phyloP scores from a whole-genome alignment of 352 stramenopile species.

The Phytopythium helicoides region DNA sequence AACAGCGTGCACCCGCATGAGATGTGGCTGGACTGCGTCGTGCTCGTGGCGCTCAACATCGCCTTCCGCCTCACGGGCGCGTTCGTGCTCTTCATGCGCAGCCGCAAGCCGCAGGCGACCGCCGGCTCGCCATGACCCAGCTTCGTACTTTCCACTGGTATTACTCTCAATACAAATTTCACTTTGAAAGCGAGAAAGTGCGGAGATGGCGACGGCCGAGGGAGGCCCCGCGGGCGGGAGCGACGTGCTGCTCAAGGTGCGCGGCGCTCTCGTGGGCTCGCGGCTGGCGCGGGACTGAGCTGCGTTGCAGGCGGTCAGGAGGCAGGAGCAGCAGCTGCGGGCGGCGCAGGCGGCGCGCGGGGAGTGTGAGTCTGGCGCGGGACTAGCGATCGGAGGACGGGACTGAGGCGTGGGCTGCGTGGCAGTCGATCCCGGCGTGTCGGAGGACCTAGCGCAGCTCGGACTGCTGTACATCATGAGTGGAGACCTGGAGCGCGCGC shows the following conservation, averaged over 20 bases:
- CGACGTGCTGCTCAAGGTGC: slow-evolving; percentile 31
- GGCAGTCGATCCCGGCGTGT: slow-evolving; percentile 47
- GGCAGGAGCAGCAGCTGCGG: slow-evolving; percentile 43
- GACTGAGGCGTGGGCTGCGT: too few species aligned
- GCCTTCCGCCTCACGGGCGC: slow-evolving; percentile 26
- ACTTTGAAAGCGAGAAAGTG: neutral
- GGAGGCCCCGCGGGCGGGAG: neutral
- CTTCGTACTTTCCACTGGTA: too few species aligned
- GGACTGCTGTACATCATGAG: slow-evolving; percentile 71
- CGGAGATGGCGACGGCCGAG: neutral
- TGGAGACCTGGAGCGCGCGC: slow-evolving; percentile 58
- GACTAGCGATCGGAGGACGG: neutral
- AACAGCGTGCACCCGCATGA: slow-evolving; percentile 14
- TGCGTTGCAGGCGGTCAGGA: slow-evolving; percentile 34
- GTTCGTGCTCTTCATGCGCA: slow-evolving; percentile 25
- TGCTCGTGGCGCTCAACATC: too few species aligned
- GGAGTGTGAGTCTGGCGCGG: slow-evolving; percentile 34
- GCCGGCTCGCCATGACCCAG: too few species aligned
- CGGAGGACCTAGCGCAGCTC: slow-evolving; percentile 67
- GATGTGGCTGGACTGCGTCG: slow-evolving; percentile 21
- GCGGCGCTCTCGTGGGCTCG: neutral
- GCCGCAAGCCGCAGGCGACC: too few species aligned
- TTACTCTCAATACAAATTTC: too few species aligned
- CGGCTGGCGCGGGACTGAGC: too few species aligned
- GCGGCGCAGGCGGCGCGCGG: slow-evolving; percentile 42